Conservation (phyloP, 805 yeast genomes). For the Candida sanyiensis region DNA sequence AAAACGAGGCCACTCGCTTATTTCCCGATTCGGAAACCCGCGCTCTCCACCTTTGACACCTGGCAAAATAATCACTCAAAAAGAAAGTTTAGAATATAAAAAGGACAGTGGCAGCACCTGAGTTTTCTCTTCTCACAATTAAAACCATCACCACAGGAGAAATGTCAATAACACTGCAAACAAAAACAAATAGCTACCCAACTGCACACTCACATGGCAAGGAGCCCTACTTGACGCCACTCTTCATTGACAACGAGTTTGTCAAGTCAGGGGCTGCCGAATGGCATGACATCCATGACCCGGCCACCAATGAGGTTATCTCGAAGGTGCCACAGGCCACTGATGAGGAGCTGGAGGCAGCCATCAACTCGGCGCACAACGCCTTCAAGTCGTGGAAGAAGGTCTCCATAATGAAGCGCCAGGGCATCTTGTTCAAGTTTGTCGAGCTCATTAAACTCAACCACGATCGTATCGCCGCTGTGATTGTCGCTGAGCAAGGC, state of each 20-base stretch:
- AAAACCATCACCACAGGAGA: too few species aligned
- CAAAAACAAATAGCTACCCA: constrained; percentile 36
- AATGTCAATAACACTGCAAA: constrained; percentile 27
- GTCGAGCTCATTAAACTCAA: constrained; percentile 58
- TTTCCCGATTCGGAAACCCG: too few species aligned
- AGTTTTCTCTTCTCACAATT: not conserved
- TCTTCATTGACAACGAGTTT: constrained; percentile 41
- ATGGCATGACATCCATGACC: constrained; percentile 69
- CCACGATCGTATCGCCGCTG: constrained; percentile 63
- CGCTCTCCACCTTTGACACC: too few species aligned
- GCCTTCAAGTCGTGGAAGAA: constrained; percentile 43
- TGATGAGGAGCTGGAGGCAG: constrained; percentile 53
- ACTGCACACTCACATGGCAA: constrained; percentile 29
- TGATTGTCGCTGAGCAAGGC: constrained; percentile 66
- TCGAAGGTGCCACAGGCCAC: constrained; percentile 68
- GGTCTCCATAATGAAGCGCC: constrained; percentile 40
- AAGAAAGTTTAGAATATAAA: not conserved
- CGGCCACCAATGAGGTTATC: constrained; percentile 62
- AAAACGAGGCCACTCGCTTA: too few species aligned
- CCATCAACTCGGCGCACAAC: constrained; percentile 57
- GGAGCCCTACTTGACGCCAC: constrained; percentile 43
- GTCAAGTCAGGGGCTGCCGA: constrained; percentile 40
- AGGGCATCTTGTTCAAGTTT: constrained; percentile 62
- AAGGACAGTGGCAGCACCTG: too few species aligned
- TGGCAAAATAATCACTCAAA: constrained; percentile 2